phyloP scores from a whole-genome alignment of 345 rosid species.

The Eucalyptus regnans region DNA sequence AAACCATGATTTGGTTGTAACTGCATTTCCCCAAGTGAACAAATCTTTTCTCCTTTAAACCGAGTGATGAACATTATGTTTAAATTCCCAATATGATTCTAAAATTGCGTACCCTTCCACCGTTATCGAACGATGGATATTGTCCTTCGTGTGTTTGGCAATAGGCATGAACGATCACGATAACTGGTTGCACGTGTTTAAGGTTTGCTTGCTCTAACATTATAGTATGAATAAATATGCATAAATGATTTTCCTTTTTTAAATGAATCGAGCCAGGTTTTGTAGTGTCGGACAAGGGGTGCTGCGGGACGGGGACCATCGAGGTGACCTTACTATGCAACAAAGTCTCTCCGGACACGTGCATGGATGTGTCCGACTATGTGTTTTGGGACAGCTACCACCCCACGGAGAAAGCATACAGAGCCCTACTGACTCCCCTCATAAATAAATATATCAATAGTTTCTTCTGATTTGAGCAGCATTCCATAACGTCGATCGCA shows the following conservation, averaged over 20 bases:
- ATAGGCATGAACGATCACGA: neutral
- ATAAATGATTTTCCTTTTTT: neutral
- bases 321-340: conserved; percentile 36
- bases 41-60: neutral
- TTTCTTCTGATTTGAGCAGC: conserved; percentile 2
- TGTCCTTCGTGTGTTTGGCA: neutral
- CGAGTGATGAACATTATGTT: neutral
- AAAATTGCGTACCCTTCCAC: neutral
- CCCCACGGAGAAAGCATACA: conserved; percentile 42
- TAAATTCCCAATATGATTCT: neutral
- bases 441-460: conserved; percentile 2
- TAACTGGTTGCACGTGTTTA: neutral
- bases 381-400: conserved; percentile 19
- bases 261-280: conserved; percentile 8
- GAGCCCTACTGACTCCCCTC: neutral
- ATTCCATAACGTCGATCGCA: neutral
- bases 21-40: neutral
- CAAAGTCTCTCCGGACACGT: conserved; percentile 9
- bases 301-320: conserved; percentile 44
- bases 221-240: neutral
- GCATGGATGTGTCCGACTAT: conserved; percentile 25
- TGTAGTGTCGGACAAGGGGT: conserved; percentile 27
- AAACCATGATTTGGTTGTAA: neutral
- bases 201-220: neutral
- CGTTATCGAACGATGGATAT: neutral